Base-by-base conservation (phyloP, 176 grass and related monocot genomes). In the Luzula sylvatica region DNA sequence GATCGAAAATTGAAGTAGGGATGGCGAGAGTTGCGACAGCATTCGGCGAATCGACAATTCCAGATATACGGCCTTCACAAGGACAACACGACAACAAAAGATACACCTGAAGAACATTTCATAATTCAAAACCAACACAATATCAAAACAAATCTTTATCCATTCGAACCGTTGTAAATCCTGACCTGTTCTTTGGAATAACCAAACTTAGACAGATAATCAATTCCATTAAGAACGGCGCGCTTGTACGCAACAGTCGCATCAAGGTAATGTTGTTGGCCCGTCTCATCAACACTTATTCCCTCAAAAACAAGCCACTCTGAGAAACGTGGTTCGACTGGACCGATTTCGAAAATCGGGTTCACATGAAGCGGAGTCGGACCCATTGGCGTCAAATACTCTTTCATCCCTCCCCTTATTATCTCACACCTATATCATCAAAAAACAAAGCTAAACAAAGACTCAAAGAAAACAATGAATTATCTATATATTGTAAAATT, bases 251-350 rank as follows among this genome's bases (percentile, higher is more conserved):
- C 84, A 20, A 96, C 83, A 47, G 84, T 73, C 25, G 71, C 84
- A 68, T 96, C 90, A 51, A 96, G 90, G 56, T 82, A 96, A 65
- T 96, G 90, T 15, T 89, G 90, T 20, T 75, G 73, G 64, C 84
- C 90, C 9, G 74, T 54, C 68, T 96, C 90, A 66, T 96, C 90
- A 11, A 96, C 84, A 39, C 90, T 96, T 28, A 96, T 96, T 66
- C 90, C 90, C 18, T 96, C 84, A 55, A 96, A 96, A 19, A 96
- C 90, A 28, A 96, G 61, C 84, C 90, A 96, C 20, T 89, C 81
- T 24, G 90, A 89, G 67, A 96, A 96, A 55, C 74, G 72, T 27
- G 90, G 90, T 26, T 89, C 90, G 3, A 96, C 74, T 21, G 90
- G 84, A 62, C 90, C 90, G 25, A 96, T 86, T 72, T 96, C 90